A percentile compares a stretch with the other conserved stretches of the same genome.
These are phyloP conservation scores for Paramecium octaurelia DNA, from an alignment of 73 alveolate species.

Conservation along the genomic window DNA sequence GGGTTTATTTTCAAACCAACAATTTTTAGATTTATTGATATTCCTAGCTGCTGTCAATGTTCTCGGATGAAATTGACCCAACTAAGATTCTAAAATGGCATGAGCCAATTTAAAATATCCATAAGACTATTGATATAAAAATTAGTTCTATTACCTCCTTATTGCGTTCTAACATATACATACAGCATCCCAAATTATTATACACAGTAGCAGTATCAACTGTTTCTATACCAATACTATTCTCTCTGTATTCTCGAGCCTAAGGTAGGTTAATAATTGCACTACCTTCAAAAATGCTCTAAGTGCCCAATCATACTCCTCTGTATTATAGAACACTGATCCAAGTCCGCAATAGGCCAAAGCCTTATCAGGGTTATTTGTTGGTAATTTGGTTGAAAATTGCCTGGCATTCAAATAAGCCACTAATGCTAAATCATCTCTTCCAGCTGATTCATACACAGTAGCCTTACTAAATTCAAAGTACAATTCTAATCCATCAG, in stretches of 20 bases:
- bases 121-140: conserved; percentile 51
- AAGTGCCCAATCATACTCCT: conserved; percentile 91
- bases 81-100: conserved; percentile 81
- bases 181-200: conserved; percentile 95
- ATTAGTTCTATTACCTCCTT: conserved; percentile 42
- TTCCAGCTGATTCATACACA: conserved; percentile 91
- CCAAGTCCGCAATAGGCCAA: conserved; percentile 95
- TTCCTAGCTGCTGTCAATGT: conserved; percentile 82
- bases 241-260: conserved; percentile 97
- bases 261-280: background rate
- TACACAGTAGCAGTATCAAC: conserved; percentile 98
- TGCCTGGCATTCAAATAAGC: conserved; percentile 83
- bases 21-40: conserved; percentile 69
- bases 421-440: conserved; percentile 91
- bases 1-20: conserved; percentile 64
- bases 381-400: conserved; percentile 78
- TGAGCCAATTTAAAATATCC: conserved; percentile 85
- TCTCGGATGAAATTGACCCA: conserved; percentile 89
- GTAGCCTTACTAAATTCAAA: conserved; percentile 89
- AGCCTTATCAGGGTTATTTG: conserved; percentile 96
- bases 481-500: conserved; percentile 81
- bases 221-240: conserved; percentile 97
- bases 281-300: conserved; percentile 78
- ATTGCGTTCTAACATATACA: conserved; percentile 85
- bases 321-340: conserved; percentile 89